Conservation (phyloP, 768 basidiomycete genomes). For the Amanita fuliginea region DNA sequence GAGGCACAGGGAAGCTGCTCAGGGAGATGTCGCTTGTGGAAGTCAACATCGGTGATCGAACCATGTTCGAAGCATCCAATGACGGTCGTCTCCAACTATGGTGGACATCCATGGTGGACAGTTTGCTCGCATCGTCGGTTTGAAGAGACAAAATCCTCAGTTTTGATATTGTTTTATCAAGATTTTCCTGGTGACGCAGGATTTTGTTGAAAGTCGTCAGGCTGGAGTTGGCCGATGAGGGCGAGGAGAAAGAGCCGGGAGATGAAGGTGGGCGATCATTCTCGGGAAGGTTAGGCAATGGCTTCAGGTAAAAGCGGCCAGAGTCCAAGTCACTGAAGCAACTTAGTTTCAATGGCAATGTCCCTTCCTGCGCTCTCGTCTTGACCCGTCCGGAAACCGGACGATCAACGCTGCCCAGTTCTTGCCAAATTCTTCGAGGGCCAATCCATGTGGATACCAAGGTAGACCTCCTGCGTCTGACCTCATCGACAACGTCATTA, state of each 20-base stretch:
- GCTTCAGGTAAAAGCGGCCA: neutral
- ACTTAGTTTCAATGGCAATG: neutral
- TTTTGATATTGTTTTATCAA: slow-evolving; percentile 54
- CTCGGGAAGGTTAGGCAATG: neutral
- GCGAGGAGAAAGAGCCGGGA: slow-evolving; percentile 6
- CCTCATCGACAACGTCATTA: neutral
- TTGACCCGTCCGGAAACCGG: neutral
- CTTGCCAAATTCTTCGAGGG: neutral
- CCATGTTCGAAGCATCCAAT: neutral
- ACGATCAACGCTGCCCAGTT: neutral
- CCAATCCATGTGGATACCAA: neutral
- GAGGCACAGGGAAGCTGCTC: slow-evolving; percentile 61
- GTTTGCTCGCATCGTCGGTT: neutral
- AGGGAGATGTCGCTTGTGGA: slow-evolving; percentile 48
- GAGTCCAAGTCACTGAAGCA: neutral
- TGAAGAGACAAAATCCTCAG: slow-evolving; percentile 34
- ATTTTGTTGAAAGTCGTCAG: slow-evolving; percentile 37
- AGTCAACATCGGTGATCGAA: neutral
- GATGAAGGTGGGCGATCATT: neutral
- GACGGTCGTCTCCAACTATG: neutral
- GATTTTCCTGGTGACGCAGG: slow-evolving; percentile 48
- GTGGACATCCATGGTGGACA: neutral
- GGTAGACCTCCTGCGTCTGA: neutral
- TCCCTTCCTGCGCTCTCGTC: neutral
- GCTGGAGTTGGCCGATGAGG: slow-evolving; percentile 15